phyloP scores from a whole-genome alignment of 768 basidiomycete species.

The Lactarius akahatsu region DNA sequence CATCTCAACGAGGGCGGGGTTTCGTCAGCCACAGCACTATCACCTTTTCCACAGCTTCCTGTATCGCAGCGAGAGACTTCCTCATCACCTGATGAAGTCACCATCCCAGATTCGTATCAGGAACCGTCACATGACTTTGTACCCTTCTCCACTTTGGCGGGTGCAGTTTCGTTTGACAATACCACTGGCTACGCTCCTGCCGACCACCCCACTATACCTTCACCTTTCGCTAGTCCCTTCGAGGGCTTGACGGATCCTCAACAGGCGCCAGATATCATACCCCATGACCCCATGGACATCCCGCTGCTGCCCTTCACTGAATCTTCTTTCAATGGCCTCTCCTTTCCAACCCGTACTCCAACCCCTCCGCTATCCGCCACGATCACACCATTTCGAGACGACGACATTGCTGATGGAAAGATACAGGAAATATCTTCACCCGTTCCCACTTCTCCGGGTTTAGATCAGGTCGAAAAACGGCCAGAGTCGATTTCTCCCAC shows the following conservation, averaged over 20 bases:
- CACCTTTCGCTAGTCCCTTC: neutral
- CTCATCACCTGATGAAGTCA: neutral
- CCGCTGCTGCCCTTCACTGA: constrained; percentile 4
- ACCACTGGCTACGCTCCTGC: neutral
- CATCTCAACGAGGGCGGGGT: neutral
- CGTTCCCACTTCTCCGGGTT: constrained; percentile 1
- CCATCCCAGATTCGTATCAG: constrained; percentile 1
- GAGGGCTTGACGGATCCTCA: constrained; percentile 6
- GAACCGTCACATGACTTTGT: constrained; percentile 6
- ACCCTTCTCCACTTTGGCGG: constrained; percentile 22
- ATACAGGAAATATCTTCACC: neutral
- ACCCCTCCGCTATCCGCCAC: constrained; percentile 24
- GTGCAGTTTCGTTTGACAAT: constrained; percentile 21
- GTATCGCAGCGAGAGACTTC: constrained; percentile 4
- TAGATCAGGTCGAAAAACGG: constrained; percentile 1
- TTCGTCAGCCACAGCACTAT: neutral
- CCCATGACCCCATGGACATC: constrained; percentile 1
- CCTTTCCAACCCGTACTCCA: constrained; percentile 24
- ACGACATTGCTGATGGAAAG: constrained; percentile 8
- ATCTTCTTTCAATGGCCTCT: constrained; percentile 7
- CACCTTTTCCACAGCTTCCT: neutral
- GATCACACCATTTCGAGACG: constrained; percentile 18
- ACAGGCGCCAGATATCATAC: neutral
- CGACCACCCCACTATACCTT: neutral
- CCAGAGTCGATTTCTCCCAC: neutral